Base-by-base conservation (phyloP, 768 basidiomycete genomes). In the Cystobasidium onofrii region DNA sequence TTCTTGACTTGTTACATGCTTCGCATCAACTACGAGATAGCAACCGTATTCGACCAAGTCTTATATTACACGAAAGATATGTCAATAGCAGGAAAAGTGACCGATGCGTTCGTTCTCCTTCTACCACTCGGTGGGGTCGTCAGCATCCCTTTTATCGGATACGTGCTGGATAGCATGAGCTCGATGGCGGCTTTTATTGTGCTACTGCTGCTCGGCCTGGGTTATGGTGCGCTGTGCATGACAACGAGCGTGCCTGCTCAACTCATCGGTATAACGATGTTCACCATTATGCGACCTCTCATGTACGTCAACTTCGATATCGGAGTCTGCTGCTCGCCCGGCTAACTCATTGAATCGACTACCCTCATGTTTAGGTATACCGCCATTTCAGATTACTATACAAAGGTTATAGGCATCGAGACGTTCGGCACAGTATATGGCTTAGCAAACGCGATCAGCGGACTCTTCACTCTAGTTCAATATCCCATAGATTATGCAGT, bases 361-460 rank as follows among this genome's bases (percentile, higher is more conserved):
- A n/a, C n/a, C n/a, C n/a, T n/a, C n/a, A n/a, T n/a, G n/a, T n/a
- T n/a, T n/a, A 81, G 81, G 78, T 82, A 83, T 69, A 82, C 82
- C 17, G 60, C 73, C 1, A 57, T 75, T n/a, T 43, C 29, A 12
- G 75, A 76, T 62, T 74, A 73, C 36, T 76, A 64, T 60, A 64
- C 63, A 9, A 61, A 71, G 50, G 70, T 80, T 18, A 81, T 81
- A 64, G 80, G 81, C 10, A 81, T 80, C 60, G 76, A 78, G 31
- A 82, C 80, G 7, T 83, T 83, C 67, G 82, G 82, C 1, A 81
- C 80, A 17, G 81, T 83, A 43, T 82, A 82, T 54, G 82, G 82
- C 3, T 76, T 82, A 7, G 79, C 80, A 23, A 81, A 81, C 75
- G 80, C 81, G n/a, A 29, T 81, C 6, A 78, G 81, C 12, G 82